phyloP scores from a whole-genome alignment of 2,329 filamentous ascomycete species.

The Coniosporium tulheliwenetii region DNA sequence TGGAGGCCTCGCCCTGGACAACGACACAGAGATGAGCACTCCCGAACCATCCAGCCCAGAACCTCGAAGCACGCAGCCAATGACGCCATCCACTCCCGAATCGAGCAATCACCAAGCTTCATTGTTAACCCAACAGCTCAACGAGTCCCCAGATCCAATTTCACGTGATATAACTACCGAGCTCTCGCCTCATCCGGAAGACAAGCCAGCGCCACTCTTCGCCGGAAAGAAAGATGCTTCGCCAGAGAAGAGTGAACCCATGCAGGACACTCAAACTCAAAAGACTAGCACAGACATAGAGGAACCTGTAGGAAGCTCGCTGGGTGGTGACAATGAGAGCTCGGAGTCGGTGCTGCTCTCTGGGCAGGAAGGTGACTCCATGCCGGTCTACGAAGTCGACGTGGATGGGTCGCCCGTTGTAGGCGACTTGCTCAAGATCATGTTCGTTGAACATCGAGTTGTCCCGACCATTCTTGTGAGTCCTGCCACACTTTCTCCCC shows the following conservation, averaged over 20 bases:
- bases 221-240: conserved; percentile 19
- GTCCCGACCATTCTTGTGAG: conserved; percentile 89
- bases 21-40: conserved; percentile 34
- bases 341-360: conserved; percentile 18
- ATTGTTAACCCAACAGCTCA: conserved; percentile 26
- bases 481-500: conserved; percentile 4
- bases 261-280: conserved; percentile 6
- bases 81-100: too few species aligned
- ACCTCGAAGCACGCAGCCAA: background rate
- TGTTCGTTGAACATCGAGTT: conserved; percentile 87
- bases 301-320: conserved; percentile 19
- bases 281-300: conserved; percentile 9
- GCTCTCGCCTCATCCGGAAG: conserved; percentile 44
- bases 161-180: conserved; percentile 11
- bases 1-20: conserved; percentile 42
- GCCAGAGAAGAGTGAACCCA: background rate
- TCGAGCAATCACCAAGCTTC: conserved; percentile 18
- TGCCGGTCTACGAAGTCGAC: conserved; percentile 35
- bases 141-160: conserved; percentile 14
- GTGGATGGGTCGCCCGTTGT: conserved; percentile 62
- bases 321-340: conserved; percentile 19
- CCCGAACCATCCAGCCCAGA: conserved; percentile 1
- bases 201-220: conserved; percentile 54
- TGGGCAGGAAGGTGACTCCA: conserved; percentile 12
- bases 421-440: conserved; percentile 86